Percentiles rank a stretch among this genome's conserved stretches.
These are phyloP conservation scores for Rhizopus delemar DNA, from an alignment of 371 early-diverging fungal species.

Conservation along the genomic window DNA sequence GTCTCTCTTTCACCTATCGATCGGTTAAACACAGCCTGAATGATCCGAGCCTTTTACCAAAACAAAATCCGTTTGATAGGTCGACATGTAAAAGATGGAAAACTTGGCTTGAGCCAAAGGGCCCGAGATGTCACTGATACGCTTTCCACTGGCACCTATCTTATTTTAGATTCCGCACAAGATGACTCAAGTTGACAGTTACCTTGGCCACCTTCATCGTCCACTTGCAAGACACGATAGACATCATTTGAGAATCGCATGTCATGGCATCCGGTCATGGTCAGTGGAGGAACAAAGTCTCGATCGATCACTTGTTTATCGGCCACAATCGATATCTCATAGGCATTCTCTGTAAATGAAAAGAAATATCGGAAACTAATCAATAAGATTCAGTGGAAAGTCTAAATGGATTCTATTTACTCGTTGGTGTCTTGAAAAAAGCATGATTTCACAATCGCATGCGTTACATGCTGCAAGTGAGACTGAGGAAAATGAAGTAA, in stretches of 20 bases:
- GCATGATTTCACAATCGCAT: constrained; percentile 66
- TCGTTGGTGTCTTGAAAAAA: constrained; percentile 52
- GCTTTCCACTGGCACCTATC: constrained; percentile 65
- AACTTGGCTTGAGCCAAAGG: constrained; percentile 69
- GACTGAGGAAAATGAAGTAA: constrained; percentile 50
- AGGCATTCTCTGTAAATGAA: constrained; percentile 72
- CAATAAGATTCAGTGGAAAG: constrained; percentile 1
- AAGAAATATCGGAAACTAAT: constrained; percentile 64
- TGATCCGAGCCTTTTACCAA: constrained; percentile 50
- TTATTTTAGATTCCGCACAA: not conserved
- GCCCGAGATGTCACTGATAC: constrained; percentile 73
- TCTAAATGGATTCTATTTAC: constrained; percentile 17
- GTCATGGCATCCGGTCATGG: constrained; percentile 38
- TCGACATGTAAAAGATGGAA: constrained; percentile 70
- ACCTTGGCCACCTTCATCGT: constrained; percentile 70
- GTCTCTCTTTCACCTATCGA: constrained; percentile 62
- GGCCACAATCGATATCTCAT: constrained; percentile 72
- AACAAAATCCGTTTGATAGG: constrained; percentile 75
- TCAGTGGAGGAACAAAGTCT: constrained; percentile 51
- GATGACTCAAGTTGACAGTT: constrained; percentile 11
- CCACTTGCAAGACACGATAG: constrained; percentile 72
- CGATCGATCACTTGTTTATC: constrained; percentile 56
- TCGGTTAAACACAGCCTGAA: not conserved
- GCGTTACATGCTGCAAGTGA: constrained; percentile 52
- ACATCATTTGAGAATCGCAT: constrained; percentile 55